phyloP scores from a whole-genome alignment of 2,329 filamentous ascomycete genomes.

The Monilinia fructigena region DNA sequence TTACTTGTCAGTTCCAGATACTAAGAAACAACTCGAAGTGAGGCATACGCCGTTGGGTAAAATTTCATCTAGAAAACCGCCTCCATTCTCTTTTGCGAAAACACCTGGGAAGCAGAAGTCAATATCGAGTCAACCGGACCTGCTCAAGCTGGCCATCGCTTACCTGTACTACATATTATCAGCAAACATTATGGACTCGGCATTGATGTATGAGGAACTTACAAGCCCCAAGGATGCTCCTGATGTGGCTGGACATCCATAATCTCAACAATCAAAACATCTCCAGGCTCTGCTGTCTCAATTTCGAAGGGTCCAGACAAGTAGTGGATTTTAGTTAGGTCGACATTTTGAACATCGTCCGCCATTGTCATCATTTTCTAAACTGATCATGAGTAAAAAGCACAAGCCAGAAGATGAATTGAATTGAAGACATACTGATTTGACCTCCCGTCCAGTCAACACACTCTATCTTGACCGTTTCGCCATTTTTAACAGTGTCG shows the following conservation, averaged over 20 bases:
- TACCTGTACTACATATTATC: conserved; percentile 14
- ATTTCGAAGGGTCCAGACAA: conserved; percentile 87
- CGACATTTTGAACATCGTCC: conserved; percentile 82
- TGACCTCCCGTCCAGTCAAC: conserved; percentile 67
- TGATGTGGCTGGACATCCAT: conserved; percentile 89
- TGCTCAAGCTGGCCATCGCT: neutral
- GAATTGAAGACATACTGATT: conserved; percentile 59
- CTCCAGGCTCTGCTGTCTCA: conserved; percentile 78
- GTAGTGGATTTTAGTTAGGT: conserved; percentile 83
- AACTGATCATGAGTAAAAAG: neutral
- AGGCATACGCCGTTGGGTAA: conserved; percentile 77
- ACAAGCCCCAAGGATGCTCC: conserved; percentile 90
- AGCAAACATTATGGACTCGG: neutral
- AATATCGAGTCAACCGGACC: neutral
- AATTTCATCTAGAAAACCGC: conserved; percentile 83
- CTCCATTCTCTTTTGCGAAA: conserved; percentile 78
- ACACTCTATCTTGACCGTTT: conserved; percentile 92
- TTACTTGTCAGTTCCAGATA: conserved; percentile 4
- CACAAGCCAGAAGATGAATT: neutral
- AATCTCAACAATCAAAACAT: conserved; percentile 78
- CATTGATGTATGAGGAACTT: conserved; percentile 50
- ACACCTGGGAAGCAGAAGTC: conserved; percentile 31
- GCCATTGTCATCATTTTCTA: conserved; percentile 81
- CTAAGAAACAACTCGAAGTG: neutral
- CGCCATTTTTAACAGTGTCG: conserved; percentile 73